Base-by-base conservation (phyloP, 1,139 yeast genomes). In the Debaryomyces psychrophilus region DNA sequence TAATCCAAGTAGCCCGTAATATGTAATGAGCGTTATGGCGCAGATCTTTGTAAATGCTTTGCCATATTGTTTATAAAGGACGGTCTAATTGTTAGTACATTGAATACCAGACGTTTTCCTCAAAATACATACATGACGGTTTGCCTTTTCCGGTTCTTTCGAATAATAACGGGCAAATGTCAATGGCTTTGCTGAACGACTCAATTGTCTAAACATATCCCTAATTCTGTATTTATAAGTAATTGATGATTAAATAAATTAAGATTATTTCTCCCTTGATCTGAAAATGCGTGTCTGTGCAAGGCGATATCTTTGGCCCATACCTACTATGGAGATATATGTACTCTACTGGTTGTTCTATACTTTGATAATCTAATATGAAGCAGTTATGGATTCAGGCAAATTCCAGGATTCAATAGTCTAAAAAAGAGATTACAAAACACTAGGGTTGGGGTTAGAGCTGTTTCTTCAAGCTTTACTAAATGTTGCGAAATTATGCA, bases 41-140 rank as follows among this genome's bases (percentile, higher is more conserved):
- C 60, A 55, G 5, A 60, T 50, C 43, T 60, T 60, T 9, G 51
- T 39, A 37, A 56, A 60, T 11, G 64, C 59, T 35, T 50, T 55
- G 1, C 58, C 50, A 45, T 54, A 60, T 37, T 58, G 56, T 31
- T 56, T 48, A 40, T 59, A 60, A 38, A 60, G 56, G 11, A 53
- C 51, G n/a, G 55, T 45, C 60, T 57, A 27, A 35, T 28, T 4
- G 44, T 45, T 43, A 48, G 41, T 41, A 33, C 8, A 12, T n/a
- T 29, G 25, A 8, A 26, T 31, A 8, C 8, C 8, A 33, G 25
- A 25, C 17, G 28, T 20, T 8, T 12, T 14, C 18, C 5, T 18
- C 31, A 4, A 31, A 48, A 8, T 37, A 53, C 58, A 44, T 52
- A 54, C 58, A 43, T 55, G 59, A 28, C 58, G 59, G 41, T 46